phyloP scores from a whole-genome alignment of 2,329 filamentous ascomycete species.

The Xylariales sp. region DNA sequence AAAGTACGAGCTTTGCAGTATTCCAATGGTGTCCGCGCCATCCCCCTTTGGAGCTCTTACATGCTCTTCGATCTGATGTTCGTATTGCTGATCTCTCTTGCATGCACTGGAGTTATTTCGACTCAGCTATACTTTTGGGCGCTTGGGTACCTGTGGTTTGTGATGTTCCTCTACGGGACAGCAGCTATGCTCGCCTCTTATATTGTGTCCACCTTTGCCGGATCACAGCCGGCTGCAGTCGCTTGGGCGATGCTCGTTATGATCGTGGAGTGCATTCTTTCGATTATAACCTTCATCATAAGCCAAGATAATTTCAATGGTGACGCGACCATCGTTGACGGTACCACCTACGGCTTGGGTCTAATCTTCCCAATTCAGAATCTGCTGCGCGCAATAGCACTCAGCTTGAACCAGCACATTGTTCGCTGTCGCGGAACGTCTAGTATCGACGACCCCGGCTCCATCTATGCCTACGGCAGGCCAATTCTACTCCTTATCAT shows the following conservation, averaged over 20 bases:
- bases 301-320: slow-evolving; percentile 13
- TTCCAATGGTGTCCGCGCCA: slow-evolving; percentile 61
- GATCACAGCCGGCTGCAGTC: slow-evolving; percentile 60
- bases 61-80: slow-evolving; percentile 59
- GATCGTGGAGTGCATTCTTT: slow-evolving; percentile 20
- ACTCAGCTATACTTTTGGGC: slow-evolving; percentile 48
- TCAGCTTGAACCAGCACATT: slow-evolving; percentile 60
- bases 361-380: slow-evolving; percentile 58
- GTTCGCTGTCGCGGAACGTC: slow-evolving; percentile 49
- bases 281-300: slow-evolving; percentile 22
- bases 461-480: slow-evolving; percentile 60
- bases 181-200: slow-evolving; percentile 57
- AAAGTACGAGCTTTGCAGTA: slow-evolving; percentile 63
- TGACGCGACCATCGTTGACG: slow-evolving; percentile 44
- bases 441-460: slow-evolving; percentile 43
- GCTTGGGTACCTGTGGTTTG: slow-evolving; percentile 57
- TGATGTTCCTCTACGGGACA: slow-evolving; percentile 60
- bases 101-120: slow-evolving; percentile 50
- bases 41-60: slow-evolving; percentile 62
- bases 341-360: slow-evolving; percentile 54
- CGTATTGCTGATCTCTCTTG: slow-evolving; percentile 36
- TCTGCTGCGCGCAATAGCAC: slow-evolving; percentile 53
- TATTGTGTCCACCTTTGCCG: slow-evolving; percentile 56
- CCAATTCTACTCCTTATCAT: slow-evolving; percentile 64
- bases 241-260: slow-evolving; percentile 39